phyloP scores from a whole-genome alignment of 495 filamentous ascomycete genomes.

The Aspergillus bridgeri region DNA sequence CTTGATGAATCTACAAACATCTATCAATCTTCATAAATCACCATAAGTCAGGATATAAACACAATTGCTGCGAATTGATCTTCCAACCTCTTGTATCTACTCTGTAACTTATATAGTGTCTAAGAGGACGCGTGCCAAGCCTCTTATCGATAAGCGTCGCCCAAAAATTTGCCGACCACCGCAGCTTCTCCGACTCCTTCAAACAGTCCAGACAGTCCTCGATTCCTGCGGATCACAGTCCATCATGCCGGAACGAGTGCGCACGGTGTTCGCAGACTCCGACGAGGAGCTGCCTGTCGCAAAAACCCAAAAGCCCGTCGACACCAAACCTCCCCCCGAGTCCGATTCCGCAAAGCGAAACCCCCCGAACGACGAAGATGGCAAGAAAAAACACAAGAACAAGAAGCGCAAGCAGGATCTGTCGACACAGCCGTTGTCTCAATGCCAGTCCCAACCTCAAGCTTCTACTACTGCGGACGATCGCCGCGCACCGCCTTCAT shows the following conservation, averaged over 20 bases:
- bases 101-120: too few species aligned
- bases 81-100: too few species aligned
- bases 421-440: conserved; percentile 5
- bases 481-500: neutral
- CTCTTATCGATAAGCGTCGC: conserved; percentile 26
- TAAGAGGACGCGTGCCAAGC: conserved; percentile 14
- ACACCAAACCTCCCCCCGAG: neutral
- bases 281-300: conserved; percentile 16
- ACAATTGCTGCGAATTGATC: too few species aligned
- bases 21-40: too few species aligned
- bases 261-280: conserved; percentile 37
- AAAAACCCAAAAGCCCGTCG: conserved; percentile 4
- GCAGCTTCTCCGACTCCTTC: neutral
- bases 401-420: conserved; percentile 48
- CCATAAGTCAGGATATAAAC: too few species aligned
- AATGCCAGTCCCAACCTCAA: conserved; percentile 3
- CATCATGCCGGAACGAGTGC: conserved; percentile 53
- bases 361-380: conserved; percentile 21
- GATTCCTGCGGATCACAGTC: too few species aligned
- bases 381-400: conserved; percentile 24
- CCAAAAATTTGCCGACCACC: conserved; percentile 25
- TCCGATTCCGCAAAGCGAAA: conserved; percentile 16
- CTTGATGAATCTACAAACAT: too few species aligned
- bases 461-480: neutral
- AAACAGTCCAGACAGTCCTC: too few species aligned